These are phyloP conservation scores for Arabidopsis lyrata DNA, from an alignment of 441 rosid species.

Conservation along the genomic window DNA sequence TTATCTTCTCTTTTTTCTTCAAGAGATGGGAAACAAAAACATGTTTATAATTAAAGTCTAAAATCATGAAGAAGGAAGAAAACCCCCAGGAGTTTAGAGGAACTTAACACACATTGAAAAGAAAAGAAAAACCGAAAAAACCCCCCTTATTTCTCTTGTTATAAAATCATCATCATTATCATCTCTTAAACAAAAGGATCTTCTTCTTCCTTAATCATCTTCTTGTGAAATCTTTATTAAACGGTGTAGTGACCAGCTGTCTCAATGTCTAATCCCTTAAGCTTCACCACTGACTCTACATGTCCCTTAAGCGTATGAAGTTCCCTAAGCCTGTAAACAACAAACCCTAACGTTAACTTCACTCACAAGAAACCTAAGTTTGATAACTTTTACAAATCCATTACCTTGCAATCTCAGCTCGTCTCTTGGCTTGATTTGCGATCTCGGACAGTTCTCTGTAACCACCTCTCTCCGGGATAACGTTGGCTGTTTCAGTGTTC, in stretches of 20 bases:
- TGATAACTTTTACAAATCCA: not conserved
- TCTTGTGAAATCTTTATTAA: conserved; percentile 43
- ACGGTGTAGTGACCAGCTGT: conserved; percentile 96
- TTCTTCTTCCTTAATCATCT: conserved; percentile 32
- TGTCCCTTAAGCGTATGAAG: conserved; percentile 95
- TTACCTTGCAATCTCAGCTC: conserved; percentile 94
- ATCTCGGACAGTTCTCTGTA: conserved; percentile 90
- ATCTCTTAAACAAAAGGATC: conserved; percentile 29
- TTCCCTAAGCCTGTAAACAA: conserved; percentile 75
- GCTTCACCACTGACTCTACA: conserved; percentile 95
- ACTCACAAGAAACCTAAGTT: not conserved
- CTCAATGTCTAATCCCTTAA: conserved; percentile 92
- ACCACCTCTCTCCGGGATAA: conserved; percentile 74
- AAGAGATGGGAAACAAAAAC: conserved; percentile 21
- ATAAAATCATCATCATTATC: conserved; percentile 41
- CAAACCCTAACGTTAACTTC: conserved; percentile 11
- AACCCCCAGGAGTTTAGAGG: conserved; percentile 18
- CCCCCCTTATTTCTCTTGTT: conserved; percentile 37
- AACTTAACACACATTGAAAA: conserved; percentile 12
- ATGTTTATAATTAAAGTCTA: not conserved
- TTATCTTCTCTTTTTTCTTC: not conserved
- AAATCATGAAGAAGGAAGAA: not conserved
- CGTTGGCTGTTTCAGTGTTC: conserved; percentile 59
- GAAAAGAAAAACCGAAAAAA: not conserved
- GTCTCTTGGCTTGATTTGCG: conserved; percentile 94